phyloP scores from a whole-genome alignment of 495 filamentous ascomycete species.

The Neohortaea acidophila region DNA sequence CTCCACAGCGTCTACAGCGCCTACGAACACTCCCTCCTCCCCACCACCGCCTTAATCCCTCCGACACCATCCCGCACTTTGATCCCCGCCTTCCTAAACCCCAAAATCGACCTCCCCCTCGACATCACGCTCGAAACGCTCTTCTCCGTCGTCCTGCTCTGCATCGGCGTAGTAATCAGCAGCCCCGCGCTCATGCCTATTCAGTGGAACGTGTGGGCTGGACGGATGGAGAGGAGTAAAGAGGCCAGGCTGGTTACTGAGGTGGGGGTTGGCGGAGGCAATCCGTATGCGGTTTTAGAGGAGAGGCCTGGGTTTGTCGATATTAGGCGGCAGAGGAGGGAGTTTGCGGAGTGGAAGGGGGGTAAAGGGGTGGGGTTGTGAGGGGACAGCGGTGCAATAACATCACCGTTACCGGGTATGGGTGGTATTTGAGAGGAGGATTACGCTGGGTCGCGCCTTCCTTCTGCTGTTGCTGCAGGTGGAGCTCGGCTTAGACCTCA shows the following conservation, averaged over 20 bases:
- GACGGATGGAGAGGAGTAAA: constrained; percentile 22
- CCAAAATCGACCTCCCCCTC: constrained; percentile 21
- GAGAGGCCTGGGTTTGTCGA: constrained; percentile 30
- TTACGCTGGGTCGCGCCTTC: neutral
- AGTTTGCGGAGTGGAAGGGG: constrained; percentile 28
- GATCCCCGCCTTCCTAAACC: constrained; percentile 12
- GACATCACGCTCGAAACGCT: constrained; percentile 32
- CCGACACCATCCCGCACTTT: constrained; percentile 6
- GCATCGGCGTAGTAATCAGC: constrained; percentile 26
- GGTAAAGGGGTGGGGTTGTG: neutral
- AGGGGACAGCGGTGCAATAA: neutral
- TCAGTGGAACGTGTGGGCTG: constrained; percentile 29
- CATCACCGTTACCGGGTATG: no score
- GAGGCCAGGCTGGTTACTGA: constrained; percentile 14
- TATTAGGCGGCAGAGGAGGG: constrained; percentile 29
- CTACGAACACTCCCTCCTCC: constrained; percentile 28
- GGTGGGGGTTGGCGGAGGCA: constrained; percentile 21
- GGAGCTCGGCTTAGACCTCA: constrained; percentile 2
- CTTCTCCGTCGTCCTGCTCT: constrained; percentile 26
- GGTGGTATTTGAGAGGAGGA: no score
- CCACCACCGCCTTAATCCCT: constrained; percentile 4
- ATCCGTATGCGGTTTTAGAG: constrained; percentile 28
- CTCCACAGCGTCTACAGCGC: constrained; percentile 30
- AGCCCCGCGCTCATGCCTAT: constrained; percentile 27
- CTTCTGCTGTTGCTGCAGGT: neutral